Evolutionary conservation across 441 rosid species (phyloP).

Genomic region (Flueggea neowawraea): DNA sequence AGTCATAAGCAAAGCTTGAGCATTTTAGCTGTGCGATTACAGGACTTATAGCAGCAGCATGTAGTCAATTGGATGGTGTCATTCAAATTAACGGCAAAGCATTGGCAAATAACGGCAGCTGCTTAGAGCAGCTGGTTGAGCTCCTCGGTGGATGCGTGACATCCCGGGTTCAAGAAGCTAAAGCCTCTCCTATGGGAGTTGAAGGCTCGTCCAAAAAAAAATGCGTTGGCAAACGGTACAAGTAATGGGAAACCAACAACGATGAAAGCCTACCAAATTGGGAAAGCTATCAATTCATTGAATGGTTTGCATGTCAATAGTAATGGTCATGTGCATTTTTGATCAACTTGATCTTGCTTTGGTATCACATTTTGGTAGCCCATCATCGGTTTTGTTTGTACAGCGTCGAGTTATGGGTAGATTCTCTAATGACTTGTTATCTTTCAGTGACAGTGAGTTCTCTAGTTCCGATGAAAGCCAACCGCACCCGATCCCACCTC

Average conservation of each 20-base stretch:
- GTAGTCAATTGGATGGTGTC: slow-evolving; percentile 56
- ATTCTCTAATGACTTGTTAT: not conserved
- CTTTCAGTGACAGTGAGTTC: no score
- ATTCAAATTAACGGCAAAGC: slow-evolving; percentile 20
- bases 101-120: no score
- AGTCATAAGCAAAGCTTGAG: not conserved
- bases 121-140: no score
- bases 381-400: slow-evolving; percentile 26
- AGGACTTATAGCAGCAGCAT: slow-evolving; percentile 94
- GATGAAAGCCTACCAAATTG: slow-evolving; percentile 43
- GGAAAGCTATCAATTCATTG: slow-evolving; percentile 46
- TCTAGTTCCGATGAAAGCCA: no score
- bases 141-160: no score
- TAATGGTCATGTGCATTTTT: slow-evolving; percentile 44
- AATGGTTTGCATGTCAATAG: slow-evolving; percentile 61
- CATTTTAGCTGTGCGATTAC: slow-evolving; percentile 1
- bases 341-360: not conserved
- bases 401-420: slow-evolving; percentile 29
- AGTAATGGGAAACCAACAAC: slow-evolving; percentile 23
- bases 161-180: no score
- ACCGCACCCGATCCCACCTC: no score
- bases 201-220: no score
- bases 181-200: no score
- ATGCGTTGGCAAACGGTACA: slow-evolving; percentile 29
- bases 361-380: slow-evolving; percentile 15